A percentile compares a stretch with the other conserved stretches of the same genome.
phyloP scores from a whole-genome alignment of 768 basidiomycete species.

The Thelephora ganbajun region DNA sequence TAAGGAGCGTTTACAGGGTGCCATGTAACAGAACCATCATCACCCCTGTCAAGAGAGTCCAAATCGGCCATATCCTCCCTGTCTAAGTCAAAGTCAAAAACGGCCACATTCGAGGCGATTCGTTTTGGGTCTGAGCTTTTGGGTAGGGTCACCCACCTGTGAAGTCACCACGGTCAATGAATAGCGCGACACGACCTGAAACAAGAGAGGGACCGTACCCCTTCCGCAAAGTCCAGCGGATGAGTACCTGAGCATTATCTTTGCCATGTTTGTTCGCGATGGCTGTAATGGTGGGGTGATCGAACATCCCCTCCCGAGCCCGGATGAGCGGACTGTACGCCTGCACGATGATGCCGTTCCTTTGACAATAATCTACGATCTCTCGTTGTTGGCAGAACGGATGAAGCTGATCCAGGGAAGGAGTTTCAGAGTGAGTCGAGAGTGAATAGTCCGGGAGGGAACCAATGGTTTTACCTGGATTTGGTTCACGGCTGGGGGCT shows the following conservation, averaged over 20 bases:
- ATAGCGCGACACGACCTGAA: not conserved
- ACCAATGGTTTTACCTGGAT: conserved; percentile 40
- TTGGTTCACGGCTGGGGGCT: conserved; percentile 66
- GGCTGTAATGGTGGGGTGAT: conserved; percentile 35
- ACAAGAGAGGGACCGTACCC: conserved; percentile 31
- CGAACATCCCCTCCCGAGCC: conserved; percentile 30
- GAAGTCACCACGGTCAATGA: not conserved
- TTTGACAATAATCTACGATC: conserved; percentile 53
- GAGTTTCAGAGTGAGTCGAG: not conserved
- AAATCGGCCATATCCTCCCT: conserved; percentile 51
- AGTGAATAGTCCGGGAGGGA: not conserved
- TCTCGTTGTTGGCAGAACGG: conserved; percentile 71
- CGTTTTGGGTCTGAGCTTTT: conserved; percentile 63
- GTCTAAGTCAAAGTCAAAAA: conserved; percentile 65
- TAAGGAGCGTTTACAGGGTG: conserved; percentile 53
- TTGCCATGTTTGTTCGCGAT: conserved; percentile 45
- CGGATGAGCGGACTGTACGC: conserved; percentile 57
- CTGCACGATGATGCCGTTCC: conserved; percentile 23
- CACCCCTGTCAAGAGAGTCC: conserved; percentile 59
- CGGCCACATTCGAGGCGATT: conserved; percentile 56
- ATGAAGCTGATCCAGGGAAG: conserved; percentile 42
- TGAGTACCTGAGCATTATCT: conserved; percentile 64
- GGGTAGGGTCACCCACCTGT: conserved; percentile 68
- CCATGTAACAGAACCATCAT: conserved; percentile 68
- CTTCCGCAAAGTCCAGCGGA: conserved; percentile 85